A percentile compares a stretch with the other conserved stretches of the same genome.
Conservation (phyloP, 202 grass and related monocot genomes). For the Sporobolus alterniflorus region DNA sequence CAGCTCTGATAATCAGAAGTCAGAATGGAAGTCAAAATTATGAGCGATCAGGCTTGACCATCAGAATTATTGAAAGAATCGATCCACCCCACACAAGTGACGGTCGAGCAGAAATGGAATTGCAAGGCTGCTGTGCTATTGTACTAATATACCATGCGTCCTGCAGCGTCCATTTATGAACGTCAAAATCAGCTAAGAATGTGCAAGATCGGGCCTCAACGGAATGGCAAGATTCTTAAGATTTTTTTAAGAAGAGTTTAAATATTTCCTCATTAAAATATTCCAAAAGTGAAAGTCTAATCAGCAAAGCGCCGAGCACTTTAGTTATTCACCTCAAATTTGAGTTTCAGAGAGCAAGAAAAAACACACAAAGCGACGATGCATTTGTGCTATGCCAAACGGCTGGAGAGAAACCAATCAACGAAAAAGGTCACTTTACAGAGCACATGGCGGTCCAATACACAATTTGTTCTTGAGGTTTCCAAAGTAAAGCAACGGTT, state of each 20-base stretch:
- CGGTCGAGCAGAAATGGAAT: no score
- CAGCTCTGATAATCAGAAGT: no score
- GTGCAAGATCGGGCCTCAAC: constrained; percentile 9
- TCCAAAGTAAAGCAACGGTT: constrained; percentile 34
- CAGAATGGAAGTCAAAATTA: no score
- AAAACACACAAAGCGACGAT: not conserved
- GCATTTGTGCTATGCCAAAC: constrained; percentile 32
- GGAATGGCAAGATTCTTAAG: constrained; percentile 17
- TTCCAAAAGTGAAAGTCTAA: not conserved
- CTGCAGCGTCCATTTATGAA: not conserved
- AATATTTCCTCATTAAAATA: not conserved
- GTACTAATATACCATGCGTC: not conserved
- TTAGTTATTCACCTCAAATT: constrained; percentile 45
- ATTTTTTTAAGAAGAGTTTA: no score
- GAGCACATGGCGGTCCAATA: constrained; percentile 8
- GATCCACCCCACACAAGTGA: no score
- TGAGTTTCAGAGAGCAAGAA: not conserved
- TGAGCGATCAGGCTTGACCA: no score
- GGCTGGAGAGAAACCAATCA: constrained; percentile 32
- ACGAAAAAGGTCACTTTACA: not conserved
- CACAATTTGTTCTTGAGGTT: not conserved
- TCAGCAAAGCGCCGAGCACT: not conserved
- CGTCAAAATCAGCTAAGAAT: constrained; percentile 12
- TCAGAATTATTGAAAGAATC: no score
- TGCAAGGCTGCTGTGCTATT: no score